phyloP scores from a whole-genome alignment of 2,329 filamentous ascomycete species.

The Corniculantispora saksenae region DNA sequence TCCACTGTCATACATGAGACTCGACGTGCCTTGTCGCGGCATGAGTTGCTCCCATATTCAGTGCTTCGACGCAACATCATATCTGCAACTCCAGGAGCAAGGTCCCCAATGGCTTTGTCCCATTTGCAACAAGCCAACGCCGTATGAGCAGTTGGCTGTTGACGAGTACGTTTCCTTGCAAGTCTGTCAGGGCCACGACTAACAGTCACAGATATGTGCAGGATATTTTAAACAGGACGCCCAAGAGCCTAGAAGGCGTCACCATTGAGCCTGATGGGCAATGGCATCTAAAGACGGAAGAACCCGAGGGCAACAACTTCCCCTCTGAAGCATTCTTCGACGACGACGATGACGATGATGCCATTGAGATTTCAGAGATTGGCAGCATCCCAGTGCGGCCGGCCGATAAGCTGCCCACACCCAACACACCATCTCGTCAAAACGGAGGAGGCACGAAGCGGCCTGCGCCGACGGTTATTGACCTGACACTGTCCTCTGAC shows the following conservation, averaged over 20 bases:
- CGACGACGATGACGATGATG: conserved; percentile 49
- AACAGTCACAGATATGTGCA: conserved; percentile 65
- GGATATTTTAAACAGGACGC: conserved; percentile 78
- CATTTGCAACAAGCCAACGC: conserved; percentile 81
- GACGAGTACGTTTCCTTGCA: conserved; percentile 68
- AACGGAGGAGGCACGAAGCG: conserved; percentile 46
- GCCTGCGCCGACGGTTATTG: conserved; percentile 55
- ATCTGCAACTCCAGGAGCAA: conserved; percentile 92
- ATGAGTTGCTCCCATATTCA: conserved; percentile 83
- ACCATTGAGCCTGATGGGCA: conserved; percentile 84
- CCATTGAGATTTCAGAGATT: conserved; percentile 50
- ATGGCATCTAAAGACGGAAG: conserved; percentile 57
- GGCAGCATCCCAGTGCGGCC: conserved; percentile 25
- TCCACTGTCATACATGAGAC: conserved; percentile 82
- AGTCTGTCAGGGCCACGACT: conserved; percentile 10
- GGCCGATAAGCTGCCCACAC: conserved; percentile 28
- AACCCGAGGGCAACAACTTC: conserved; percentile 32
- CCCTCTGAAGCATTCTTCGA: conserved; percentile 31
- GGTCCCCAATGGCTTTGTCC: conserved; percentile 97
- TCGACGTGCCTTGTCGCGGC: conserved; percentile 78
- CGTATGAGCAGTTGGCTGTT: conserved; percentile 79
- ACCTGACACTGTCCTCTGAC: conserved; percentile 58
- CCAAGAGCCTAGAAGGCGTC: conserved; percentile 74
- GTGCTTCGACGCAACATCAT: conserved; percentile 92
- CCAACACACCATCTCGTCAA: conserved; percentile 41